Percentiles rank a stretch among this genome's conserved stretches.
These are phyloP conservation scores for Starmerella vitae DNA, from an alignment of 805 yeast species.

Conservation along the genomic window DNA sequence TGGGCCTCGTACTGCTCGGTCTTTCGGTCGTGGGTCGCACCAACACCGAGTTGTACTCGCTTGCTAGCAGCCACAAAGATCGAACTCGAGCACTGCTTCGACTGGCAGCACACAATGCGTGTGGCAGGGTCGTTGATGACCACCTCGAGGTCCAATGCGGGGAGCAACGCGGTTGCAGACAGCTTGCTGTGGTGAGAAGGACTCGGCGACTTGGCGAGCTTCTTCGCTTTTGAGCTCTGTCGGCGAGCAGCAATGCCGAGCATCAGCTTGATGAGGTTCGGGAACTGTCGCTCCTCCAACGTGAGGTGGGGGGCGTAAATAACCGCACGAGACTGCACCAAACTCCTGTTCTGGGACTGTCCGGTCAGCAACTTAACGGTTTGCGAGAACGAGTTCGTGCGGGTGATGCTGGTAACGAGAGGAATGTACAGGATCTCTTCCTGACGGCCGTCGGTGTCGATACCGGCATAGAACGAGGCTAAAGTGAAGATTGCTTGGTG, in stretches of 20 bases:
- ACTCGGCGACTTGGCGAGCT: neutral
- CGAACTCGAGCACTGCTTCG: slow-evolving; percentile 12
- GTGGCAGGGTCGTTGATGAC: slow-evolving; percentile 18
- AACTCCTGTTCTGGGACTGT: slow-evolving; percentile 20
- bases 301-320: slow-evolving; percentile 30
- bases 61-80: slow-evolving; percentile 28
- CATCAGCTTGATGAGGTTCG: slow-evolving; percentile 22
- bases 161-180: slow-evolving; percentile 9
- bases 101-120: slow-evolving; percentile 18
- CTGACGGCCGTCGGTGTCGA: slow-evolving; percentile 23
- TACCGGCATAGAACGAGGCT: slow-evolving; percentile 27
- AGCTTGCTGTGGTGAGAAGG: neutral
- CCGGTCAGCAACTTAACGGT: slow-evolving; percentile 25
- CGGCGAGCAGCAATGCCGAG: slow-evolving; percentile 4
- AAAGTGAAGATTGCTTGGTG: slow-evolving; percentile 30
- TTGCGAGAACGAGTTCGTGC: slow-evolving; percentile 28
- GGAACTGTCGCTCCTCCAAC: slow-evolving; percentile 27
- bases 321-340: slow-evolving; percentile 24
- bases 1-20: slow-evolving; percentile 11
- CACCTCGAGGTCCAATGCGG: slow-evolving; percentile 16
- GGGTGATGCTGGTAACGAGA: slow-evolving; percentile 26
- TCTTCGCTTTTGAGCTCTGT: neutral
- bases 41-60: slow-evolving; percentile 24
- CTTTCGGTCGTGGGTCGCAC: slow-evolving; percentile 22
- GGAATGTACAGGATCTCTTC: slow-evolving; percentile 32